phyloP scores from a whole-genome alignment of 129 eudicot genomes.

The Tanacetum coccineum region DNA sequence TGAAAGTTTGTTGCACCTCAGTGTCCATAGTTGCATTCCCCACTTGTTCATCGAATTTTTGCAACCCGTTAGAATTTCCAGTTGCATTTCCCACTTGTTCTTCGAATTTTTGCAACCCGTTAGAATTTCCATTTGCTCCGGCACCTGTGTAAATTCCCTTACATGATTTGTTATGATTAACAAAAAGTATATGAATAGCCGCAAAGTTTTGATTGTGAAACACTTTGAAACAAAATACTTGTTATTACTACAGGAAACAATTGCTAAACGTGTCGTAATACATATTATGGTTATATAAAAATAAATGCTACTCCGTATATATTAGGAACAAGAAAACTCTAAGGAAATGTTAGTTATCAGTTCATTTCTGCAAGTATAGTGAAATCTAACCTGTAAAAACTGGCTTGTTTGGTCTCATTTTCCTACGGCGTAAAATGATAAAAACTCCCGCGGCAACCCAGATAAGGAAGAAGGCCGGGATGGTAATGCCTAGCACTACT shows the following conservation, averaged over 20 bases:
- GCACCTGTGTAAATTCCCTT: not conserved
- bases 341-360: not conserved
- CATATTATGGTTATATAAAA: no score
- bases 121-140: slow-evolving; percentile 15
- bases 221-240: no score
- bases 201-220: not conserved
- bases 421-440: slow-evolving; percentile 25
- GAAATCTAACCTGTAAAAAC: slow-evolving; percentile 30
- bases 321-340: not conserved
- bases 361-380: not conserved
- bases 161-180: slow-evolving; percentile 2
- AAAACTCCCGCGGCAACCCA: slow-evolving; percentile 35
- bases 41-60: no score
- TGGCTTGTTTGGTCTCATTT: slow-evolving; percentile 20
- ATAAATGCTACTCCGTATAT: no score
- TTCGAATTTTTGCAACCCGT: slow-evolving; percentile 8
- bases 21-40: slow-evolving; percentile 2
- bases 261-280: no score
- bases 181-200: not conserved
- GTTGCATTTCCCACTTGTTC: slow-evolving; percentile 23
- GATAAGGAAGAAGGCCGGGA: slow-evolving; percentile 36
- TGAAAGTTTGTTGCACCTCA: slow-evolving; percentile 17
- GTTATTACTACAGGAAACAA: no score
- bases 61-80: no score
- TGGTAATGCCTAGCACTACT: slow-evolving; percentile 37